These are phyloP conservation scores for Neltuma alba DNA, from an alignment of 306 rosid species.

Conservation along the genomic window DNA sequence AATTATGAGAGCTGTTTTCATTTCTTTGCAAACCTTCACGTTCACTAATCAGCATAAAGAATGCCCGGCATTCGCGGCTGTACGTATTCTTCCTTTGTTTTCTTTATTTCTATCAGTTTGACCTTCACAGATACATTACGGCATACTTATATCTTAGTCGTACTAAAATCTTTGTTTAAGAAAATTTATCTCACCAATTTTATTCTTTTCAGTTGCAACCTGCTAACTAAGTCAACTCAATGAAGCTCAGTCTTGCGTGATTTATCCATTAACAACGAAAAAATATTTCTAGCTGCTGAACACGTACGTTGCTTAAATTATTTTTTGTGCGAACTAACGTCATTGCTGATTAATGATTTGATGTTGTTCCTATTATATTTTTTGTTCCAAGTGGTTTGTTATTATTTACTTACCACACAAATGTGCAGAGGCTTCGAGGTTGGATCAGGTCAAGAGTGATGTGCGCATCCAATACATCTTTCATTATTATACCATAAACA, in stretches of 20 bases:
- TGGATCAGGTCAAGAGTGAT: too few species aligned
- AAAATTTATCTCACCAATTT: background rate
- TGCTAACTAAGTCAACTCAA: background rate
- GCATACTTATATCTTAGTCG: too few species aligned
- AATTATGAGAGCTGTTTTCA: background rate
- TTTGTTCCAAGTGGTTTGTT: too few species aligned
- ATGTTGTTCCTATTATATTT: too few species aligned
- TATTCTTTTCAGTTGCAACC: background rate
- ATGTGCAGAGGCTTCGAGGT: too few species aligned
- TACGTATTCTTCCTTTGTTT: background rate
- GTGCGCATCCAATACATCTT: too few species aligned
- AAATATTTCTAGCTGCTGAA: background rate
- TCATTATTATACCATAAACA: background rate
- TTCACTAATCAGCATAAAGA: background rate
- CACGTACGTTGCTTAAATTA: background rate
- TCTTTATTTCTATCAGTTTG: background rate
- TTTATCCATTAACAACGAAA: background rate
- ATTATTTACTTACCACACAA: too few species aligned
- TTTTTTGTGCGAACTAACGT: too few species aligned
- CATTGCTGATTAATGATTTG: too few species aligned
- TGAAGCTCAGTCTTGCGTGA: background rate
- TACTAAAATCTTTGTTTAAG: background rate
- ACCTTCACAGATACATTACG: background rate
- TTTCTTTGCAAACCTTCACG: background rate
- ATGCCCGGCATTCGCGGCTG: background rate